A percentile compares a stretch with the other conserved stretches of the same genome.
These are phyloP conservation scores for Apiosordaria backusii DNA, from an alignment of 495 filamentous ascomycete genomes.

Conservation along the genomic window DNA sequence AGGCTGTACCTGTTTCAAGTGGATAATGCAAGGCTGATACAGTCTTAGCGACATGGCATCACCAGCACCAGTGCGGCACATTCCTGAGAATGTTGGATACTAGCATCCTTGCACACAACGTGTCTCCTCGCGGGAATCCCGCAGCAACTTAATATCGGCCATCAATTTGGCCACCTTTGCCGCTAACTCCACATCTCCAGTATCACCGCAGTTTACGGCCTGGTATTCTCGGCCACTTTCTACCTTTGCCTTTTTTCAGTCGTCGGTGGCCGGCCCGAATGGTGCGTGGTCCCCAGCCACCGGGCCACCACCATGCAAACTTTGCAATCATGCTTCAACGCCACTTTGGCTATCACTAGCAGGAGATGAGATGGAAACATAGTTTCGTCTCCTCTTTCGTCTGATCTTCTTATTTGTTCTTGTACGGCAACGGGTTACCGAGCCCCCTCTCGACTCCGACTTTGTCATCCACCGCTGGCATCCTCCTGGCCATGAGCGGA, in stretches of 20 bases:
- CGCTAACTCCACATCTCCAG: not conserved
- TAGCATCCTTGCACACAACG: not conserved
- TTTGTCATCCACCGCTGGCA: not conserved
- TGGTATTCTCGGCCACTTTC: not conserved
- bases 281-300: not conserved
- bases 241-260: too few relatives aligned
- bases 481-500: not conserved
- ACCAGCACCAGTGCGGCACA: not conserved
- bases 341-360: not conserved
- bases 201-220: not conserved
- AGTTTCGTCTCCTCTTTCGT: not conserved
- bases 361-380: not conserved
- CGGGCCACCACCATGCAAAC: not conserved
- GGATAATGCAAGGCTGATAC: not conserved
- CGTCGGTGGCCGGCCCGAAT: too few relatives aligned
- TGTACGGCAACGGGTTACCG: not conserved
- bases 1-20: not conserved
- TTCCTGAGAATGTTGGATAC: too few relatives aligned
- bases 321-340: not conserved
- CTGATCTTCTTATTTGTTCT: not conserved
- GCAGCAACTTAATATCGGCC: not conserved
- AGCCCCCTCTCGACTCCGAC: not conserved
- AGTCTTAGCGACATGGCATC: not conserved
- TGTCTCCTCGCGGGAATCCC: not conserved
- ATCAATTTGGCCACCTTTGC: not conserved